A percentile compares a stretch with the other conserved stretches of the same genome.
phyloP scores from a whole-genome alignment of 345 rosid genomes.

The Raphanus raphanistrum region DNA sequence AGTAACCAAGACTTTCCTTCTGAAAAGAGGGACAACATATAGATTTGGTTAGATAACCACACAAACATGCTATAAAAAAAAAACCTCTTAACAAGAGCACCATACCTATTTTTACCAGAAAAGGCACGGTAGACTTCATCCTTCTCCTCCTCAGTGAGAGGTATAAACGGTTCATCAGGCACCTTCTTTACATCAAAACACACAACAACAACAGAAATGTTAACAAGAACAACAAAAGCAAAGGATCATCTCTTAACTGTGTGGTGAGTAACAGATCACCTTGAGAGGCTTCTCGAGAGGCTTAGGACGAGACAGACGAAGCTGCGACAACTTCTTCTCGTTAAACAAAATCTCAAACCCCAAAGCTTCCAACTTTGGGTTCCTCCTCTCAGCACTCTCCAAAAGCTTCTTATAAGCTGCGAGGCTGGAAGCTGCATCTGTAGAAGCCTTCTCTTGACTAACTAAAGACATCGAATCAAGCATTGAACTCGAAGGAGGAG shows the following conservation, averaged over 20 bases:
- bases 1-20: constrained; percentile 58
- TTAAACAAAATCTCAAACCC: constrained; percentile 58
- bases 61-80: constrained; percentile 9
- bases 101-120: constrained; percentile 59
- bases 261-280: constrained; percentile 24
- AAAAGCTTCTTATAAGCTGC: constrained; percentile 69
- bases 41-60: background rate
- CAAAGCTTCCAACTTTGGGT: constrained; percentile 48
- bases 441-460: constrained; percentile 19
- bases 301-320: constrained; percentile 52
- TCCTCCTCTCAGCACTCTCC: constrained; percentile 52
- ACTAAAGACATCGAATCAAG: constrained; percentile 47
- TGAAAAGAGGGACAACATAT: constrained; percentile 32
- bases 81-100: background rate
- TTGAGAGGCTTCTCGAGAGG: constrained; percentile 44
- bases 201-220: constrained; percentile 26
- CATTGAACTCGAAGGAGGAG: constrained; percentile 40
- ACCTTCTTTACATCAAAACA: constrained; percentile 46
- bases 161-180: constrained; percentile 65
- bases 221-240: constrained; percentile 2
- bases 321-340: constrained; percentile 44
- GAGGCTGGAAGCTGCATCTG: constrained; percentile 38
- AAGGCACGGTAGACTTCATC: constrained; percentile 56
- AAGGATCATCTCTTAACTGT: background rate
- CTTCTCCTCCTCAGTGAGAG: constrained; percentile 74